Base-by-base conservation (phyloP, 306 rosid genomes). In the Canavalia gladiata region DNA sequence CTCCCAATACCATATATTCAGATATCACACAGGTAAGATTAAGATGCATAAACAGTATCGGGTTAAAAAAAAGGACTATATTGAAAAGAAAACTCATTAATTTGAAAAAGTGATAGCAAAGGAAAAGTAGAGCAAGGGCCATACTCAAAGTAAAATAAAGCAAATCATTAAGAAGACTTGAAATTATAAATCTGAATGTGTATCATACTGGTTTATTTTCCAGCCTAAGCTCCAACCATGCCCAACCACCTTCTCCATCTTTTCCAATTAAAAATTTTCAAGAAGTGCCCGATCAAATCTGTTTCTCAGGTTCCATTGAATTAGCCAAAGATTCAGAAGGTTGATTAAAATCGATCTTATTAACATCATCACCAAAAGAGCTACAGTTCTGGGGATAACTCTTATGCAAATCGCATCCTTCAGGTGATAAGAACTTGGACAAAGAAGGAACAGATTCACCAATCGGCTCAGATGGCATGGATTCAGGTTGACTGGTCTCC, bases 321-420 rank as follows among this genome's bases (percentile, higher is more conserved):
- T 45, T 76, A 4, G 35, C 73, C 74, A 77, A 83, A 80, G 86
- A 75, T 78, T 81, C 79, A 39, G 71, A 39, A 62, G 89, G 78
- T 58, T 78, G 76, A 76, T 74, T 74, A 64, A 30, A 84, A 60
- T 75, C 78, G 54, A 77, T 64, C 62, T 56, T 47, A 70, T 57
- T 34, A 34, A 46, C 4, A 10, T 43, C 3, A 8, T 37, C 88
- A 34, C 76, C 90, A 72, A 71, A 54, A 66, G 86, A 82, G 81
- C 74, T 28, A 47, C 35, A n/a, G 57, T 75, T 63, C 60, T 64
- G 80, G 11, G 25, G 68, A 74, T 86, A 86, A 39, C 30, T 75
- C 62, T 62, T 69, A 47, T 18, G 35, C 34, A 41, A 65, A 43
- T 81, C 75, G n/a, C 77, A 56, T 52, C 69, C 75, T 76, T 83